Percentiles rank a stretch among this genome's conserved stretches.
These are phyloP conservation scores for Penicillium sp. DNA, from an alignment of 2,329 filamentous ascomycete species.

Conservation along the genomic window DNA sequence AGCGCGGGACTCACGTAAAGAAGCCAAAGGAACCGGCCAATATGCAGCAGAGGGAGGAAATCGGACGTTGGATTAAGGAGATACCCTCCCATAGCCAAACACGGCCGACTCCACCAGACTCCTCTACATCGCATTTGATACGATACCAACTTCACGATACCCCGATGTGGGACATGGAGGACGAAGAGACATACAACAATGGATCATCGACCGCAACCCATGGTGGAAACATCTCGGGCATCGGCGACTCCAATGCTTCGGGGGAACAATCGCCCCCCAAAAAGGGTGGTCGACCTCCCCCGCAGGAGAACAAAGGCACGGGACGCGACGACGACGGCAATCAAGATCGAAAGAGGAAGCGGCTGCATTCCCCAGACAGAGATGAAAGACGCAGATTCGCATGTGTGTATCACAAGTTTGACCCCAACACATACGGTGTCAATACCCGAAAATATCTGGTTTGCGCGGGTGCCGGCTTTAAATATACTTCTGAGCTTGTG, in stretches of 20 bases:
- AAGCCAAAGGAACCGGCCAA: neutral
- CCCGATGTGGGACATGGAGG: neutral
- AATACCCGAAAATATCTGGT: neutral
- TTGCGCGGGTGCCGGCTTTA: neutral
- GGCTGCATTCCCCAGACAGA: neutral
- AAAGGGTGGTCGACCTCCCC: neutral
- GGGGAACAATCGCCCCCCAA: neutral
- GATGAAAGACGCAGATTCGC: neutral
- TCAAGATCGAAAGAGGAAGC: neutral
- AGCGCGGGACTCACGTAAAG: neutral
- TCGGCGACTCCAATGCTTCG: neutral
- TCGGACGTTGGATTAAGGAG: neutral
- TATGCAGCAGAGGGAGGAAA: neutral
- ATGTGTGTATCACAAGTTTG: neutral
- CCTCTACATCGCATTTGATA: neutral
- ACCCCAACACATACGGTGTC: neutral
- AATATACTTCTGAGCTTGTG: neutral
- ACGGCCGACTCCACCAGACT: neutral
- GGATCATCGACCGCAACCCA: neutral
- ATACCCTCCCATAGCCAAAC: neutral
- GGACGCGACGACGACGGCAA: neutral
- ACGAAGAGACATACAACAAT: neutral
- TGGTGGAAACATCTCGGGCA: neutral
- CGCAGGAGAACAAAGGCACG: neutral
- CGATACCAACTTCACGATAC: neutral